Percentiles rank a stretch among this genome's conserved stretches.
Evolutionary conservation across 345 rosid genomes (phyloP).

Genomic region (Dovyalis caffra): DNA sequence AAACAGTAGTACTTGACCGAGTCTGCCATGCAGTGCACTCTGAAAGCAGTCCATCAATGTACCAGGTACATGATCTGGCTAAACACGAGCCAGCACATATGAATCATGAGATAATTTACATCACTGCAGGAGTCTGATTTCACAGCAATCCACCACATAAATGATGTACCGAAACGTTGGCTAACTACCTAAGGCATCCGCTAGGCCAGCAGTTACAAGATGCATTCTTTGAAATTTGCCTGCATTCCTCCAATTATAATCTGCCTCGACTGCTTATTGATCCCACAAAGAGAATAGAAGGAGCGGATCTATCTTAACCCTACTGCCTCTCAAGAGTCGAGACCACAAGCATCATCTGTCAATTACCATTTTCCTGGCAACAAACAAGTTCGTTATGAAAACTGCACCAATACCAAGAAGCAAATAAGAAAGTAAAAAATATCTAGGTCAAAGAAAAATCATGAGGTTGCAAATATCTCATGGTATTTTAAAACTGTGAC

Average conservation of each 20-base stretch:
- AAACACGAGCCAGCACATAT: not conserved
- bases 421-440: not conserved
- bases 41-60: not conserved
- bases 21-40: too few relatives aligned
- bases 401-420: not conserved
- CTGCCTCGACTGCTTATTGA: not conserved
- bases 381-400: conserved; percentile 16
- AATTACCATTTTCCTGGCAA: conserved; percentile 11
- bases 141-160: not conserved
- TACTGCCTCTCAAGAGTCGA: not conserved
- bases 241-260: not conserved
- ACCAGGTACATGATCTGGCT: too few relatives aligned
- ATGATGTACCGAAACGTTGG: not conserved
- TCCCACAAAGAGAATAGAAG: not conserved
- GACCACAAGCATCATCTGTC: conserved; percentile 13
- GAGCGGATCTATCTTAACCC: not conserved
- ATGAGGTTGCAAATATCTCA: conserved; percentile 18
- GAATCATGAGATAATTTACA: too few relatives aligned
- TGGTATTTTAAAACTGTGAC: conserved; percentile 25
- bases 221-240: not conserved
- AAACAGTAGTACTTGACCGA: too few relatives aligned
- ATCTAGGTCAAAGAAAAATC: not conserved
- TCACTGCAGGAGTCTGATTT: not conserved
- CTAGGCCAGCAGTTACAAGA: not conserved
- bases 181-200: not conserved